A percentile compares a stretch with the other conserved stretches of the same genome.
Conservation (phyloP, 805 yeast genomes). For the Debaryomyces castellii region DNA sequence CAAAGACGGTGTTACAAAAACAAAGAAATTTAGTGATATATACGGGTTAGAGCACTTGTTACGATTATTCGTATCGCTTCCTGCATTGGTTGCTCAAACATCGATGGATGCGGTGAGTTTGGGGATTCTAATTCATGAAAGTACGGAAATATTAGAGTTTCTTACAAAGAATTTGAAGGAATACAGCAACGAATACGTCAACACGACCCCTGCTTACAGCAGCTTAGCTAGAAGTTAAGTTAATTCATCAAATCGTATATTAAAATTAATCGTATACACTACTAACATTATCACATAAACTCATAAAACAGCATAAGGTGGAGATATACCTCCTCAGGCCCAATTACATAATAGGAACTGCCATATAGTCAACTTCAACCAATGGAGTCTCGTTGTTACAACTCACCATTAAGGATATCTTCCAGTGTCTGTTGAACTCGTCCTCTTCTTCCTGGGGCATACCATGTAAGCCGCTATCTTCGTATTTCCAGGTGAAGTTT, state of each 20-base stretch:
- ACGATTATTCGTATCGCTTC: constrained; percentile 73
- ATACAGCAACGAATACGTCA: constrained; percentile 36
- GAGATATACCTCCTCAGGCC: not conserved
- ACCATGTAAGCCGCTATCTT: constrained; percentile 59
- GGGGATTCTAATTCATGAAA: constrained; percentile 50
- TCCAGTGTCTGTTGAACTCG: constrained; percentile 56
- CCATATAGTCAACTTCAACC: constrained; percentile 63
- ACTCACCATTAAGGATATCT: constrained; percentile 59
- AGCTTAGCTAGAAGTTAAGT: constrained; percentile 24
- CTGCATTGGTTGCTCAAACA: constrained; percentile 78
- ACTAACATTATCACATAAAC: constrained; percentile 5
- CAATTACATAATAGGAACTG: constrained; percentile 40
- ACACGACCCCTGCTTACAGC: constrained; percentile 40
- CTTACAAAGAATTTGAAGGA: constrained; percentile 43
- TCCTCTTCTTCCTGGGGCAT: constrained; percentile 48
- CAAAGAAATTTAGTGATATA: constrained; percentile 38
- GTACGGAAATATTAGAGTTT: constrained; percentile 55
- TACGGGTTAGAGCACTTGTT: constrained; percentile 85
- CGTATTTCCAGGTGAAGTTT: constrained; percentile 60
- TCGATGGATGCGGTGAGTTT: constrained; percentile 78
- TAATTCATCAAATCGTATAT: not conserved
- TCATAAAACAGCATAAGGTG: not conserved
- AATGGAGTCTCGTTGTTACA: constrained; percentile 67
- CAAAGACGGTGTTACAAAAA: constrained; percentile 32
- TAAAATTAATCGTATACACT: not conserved